Evolutionary conservation across 805 yeast genomes (phyloP).

Genomic region (Yarrowia sp.): DNA sequence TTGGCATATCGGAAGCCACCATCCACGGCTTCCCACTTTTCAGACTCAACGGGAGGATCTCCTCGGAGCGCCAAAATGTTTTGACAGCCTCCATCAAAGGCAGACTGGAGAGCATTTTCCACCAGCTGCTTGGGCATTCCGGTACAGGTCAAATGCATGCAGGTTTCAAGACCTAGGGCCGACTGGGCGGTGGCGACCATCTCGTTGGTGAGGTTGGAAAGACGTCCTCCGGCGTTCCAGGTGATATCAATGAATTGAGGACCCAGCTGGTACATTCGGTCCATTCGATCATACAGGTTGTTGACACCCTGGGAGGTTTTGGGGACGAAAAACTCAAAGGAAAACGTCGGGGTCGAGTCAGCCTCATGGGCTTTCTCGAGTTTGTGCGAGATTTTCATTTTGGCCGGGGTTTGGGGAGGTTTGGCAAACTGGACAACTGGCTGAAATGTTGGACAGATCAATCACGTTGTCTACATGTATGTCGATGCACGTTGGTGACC

Average conservation of each 20-base stretch:
- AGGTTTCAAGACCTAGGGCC: conserved; percentile 87
- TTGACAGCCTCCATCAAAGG: conserved; percentile 89
- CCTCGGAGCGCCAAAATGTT: conserved; percentile 93
- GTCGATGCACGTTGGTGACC: not conserved
- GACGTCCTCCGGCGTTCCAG: conserved; percentile 97
- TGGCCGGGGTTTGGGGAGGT: too few species aligned
- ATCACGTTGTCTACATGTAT: not conserved
- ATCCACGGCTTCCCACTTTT: conserved; percentile 43
- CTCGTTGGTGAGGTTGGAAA: conserved; percentile 80
- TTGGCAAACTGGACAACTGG: too few species aligned
- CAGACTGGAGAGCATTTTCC: conserved; percentile 79
- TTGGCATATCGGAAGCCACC: conserved; percentile 88
- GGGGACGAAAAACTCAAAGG: conserved; percentile 96
- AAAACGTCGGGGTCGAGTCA: conserved; percentile 77
- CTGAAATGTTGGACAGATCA: not conserved
- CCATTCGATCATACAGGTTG: conserved; percentile 94
- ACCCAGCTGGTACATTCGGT: conserved; percentile 86
- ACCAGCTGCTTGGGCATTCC: conserved; percentile 81
- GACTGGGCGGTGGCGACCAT: conserved; percentile 88
- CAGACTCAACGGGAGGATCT: conserved; percentile 73
- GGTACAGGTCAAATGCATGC: conserved; percentile 97
- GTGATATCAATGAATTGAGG: conserved; percentile 95
- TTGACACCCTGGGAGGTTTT: conserved; percentile 96
- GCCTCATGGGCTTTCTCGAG: conserved; percentile 42
- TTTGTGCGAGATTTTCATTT: conserved; percentile 49